These are phyloP conservation scores for Phytophthora vignae DNA, from an alignment of 352 stramenopile species.

Conservation along the genomic window DNA sequence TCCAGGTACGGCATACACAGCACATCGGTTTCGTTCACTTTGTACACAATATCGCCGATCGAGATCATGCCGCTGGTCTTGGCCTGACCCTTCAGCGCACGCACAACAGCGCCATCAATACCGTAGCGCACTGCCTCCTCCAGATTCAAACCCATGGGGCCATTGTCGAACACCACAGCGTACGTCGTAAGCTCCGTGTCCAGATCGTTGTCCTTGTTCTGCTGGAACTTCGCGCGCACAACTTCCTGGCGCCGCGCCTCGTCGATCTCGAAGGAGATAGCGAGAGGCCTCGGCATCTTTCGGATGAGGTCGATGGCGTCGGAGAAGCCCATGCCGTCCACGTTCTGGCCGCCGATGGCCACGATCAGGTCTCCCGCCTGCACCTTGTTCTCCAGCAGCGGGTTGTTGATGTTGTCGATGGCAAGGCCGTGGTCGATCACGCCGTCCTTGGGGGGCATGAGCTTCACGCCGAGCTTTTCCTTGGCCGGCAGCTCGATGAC, in stretches of 20 bases:
- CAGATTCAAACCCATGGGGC: conserved; percentile 85
- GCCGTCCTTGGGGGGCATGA: conserved; percentile 83
- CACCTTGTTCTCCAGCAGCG: conserved; percentile 83
- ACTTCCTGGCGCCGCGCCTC: conserved; percentile 65
- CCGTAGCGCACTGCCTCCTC: conserved; percentile 86
- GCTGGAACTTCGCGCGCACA: conserved; percentile 61
- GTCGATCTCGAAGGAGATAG: conserved; percentile 88
- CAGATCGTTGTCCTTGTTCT: conserved; percentile 66
- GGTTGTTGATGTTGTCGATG: conserved; percentile 91
- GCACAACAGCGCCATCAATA: conserved; percentile 84
- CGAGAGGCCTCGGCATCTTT: conserved; percentile 79
- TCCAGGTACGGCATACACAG: conserved; percentile 87
- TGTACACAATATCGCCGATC: conserved; percentile 88
- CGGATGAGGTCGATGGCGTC: conserved; percentile 87
- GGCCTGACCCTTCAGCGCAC: conserved; percentile 83
- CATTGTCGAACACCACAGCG: conserved; percentile 86
- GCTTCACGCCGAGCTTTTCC: conserved; percentile 88
- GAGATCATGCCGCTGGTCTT: conserved; percentile 87
- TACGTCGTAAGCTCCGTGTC: conserved; percentile 85
- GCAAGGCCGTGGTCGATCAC: conserved; percentile 85
- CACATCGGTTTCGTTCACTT: conserved; percentile 86
- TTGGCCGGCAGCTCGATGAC: conserved; percentile 86
- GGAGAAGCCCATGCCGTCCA: conserved; percentile 85
- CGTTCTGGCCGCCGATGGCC: conserved; percentile 77
- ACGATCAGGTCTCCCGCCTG: conserved; percentile 85